A percentile compares a stretch with the other conserved stretches of the same genome.
Evolutionary conservation across 164 flowering plant genomes (phyloP).

Genomic region (Echeveria elegans): DNA sequence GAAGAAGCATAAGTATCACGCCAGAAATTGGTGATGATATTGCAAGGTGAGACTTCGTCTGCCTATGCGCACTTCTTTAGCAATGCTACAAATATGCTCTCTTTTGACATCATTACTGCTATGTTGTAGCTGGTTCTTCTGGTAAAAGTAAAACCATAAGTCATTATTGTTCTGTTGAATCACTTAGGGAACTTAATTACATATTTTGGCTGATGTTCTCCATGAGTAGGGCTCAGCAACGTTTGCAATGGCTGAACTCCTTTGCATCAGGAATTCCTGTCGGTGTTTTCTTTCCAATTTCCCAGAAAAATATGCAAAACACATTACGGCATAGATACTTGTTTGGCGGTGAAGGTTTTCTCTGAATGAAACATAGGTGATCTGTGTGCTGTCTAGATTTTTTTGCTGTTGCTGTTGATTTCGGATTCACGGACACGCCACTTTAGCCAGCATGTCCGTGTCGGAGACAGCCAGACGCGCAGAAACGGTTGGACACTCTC

Average conservation of each 20-base stretch:
- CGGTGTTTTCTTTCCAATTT: not conserved
- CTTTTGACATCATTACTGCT: not conserved
- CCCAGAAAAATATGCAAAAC: not conserved
- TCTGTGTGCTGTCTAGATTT: not conserved
- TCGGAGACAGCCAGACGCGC: too few relatives aligned
- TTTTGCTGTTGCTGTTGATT: not conserved
- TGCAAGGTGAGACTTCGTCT: constrained; percentile 57
- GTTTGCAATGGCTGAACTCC: too few relatives aligned
- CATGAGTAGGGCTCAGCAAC: too few relatives aligned
- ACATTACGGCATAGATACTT: not conserved
- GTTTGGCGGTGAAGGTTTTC: not conserved
- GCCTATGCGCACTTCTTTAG: not conserved
- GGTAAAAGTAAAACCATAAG: too few relatives aligned
- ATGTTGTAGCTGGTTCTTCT: not conserved
- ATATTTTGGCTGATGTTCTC: too few relatives aligned
- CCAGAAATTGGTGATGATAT: constrained; percentile 99
- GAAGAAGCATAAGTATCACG: constrained; percentile 92
- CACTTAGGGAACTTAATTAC: too few relatives aligned
- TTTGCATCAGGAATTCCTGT: too few relatives aligned
- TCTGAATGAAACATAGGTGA: too few relatives aligned
- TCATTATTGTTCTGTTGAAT: too few relatives aligned
- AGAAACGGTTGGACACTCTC: too few relatives aligned
- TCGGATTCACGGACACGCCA: too few relatives aligned
- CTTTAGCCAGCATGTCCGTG: too few relatives aligned
- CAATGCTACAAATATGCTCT: not conserved